These are phyloP conservation scores for Diphasiastrum complanatum DNA, from an alignment of 83 land plant species.

Conservation along the genomic window DNA sequence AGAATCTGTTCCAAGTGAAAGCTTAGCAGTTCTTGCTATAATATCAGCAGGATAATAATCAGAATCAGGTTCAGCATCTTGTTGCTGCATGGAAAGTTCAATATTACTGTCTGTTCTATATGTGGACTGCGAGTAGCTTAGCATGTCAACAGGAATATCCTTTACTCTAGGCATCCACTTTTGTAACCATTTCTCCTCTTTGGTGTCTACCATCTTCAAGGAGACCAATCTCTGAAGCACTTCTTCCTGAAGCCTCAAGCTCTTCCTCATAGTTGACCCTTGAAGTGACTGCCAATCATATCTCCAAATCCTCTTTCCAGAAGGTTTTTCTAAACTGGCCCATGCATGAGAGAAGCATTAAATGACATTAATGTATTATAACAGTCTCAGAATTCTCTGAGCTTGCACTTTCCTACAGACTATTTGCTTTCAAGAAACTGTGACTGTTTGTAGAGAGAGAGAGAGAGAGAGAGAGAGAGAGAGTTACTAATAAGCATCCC, in stretches of 20 bases:
- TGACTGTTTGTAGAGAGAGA: neutral
- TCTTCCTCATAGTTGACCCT: constrained; percentile 14
- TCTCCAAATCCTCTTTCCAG: constrained; percentile 2
- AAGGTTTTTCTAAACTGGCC: constrained; percentile 8
- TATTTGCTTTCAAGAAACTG: neutral
- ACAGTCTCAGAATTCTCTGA: neutral
- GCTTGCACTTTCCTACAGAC: neutral
- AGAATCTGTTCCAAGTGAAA: no score
- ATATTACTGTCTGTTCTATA: no score
- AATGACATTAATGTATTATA: neutral
- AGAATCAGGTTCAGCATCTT: no score
- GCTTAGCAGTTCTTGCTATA: no score
- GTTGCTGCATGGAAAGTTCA: no score
- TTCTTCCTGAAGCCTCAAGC: constrained; percentile 11
- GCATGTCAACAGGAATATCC: constrained; percentile 12
- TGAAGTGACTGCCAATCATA: constrained; percentile 21
- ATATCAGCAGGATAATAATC: no score
- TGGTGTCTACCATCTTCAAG: constrained; percentile 8
- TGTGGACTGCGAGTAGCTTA: no score
- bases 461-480: neutral
- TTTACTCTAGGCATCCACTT: constrained; percentile 10
- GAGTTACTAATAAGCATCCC: constrained; percentile 20
- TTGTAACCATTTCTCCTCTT: constrained; percentile 12
- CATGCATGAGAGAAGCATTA: neutral
- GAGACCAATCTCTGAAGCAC: constrained; percentile 4